These are phyloP conservation scores for Liriodendron chinense DNA, from an alignment of 164 flowering plant species.

Conservation along the genomic window DNA sequence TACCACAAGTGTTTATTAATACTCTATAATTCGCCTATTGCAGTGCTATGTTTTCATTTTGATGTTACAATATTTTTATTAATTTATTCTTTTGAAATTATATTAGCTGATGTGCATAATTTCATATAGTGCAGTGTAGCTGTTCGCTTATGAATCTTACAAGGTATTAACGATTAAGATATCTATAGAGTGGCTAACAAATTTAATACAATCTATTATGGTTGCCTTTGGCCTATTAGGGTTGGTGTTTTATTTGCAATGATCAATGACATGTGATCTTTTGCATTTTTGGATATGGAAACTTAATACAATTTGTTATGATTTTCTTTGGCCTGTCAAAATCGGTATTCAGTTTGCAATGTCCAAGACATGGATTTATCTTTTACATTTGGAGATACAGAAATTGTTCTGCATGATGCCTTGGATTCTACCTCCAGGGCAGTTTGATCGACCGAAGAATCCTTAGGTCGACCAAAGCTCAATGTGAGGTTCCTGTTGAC, in stretches of 20 bases:
- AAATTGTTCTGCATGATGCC: conserved; percentile 99
- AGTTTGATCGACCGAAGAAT: too few relatives aligned
- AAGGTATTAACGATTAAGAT: conserved; percentile 42
- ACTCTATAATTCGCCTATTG: conserved; percentile 2
- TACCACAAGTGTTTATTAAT: conserved; percentile 80
- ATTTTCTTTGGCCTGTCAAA: background rate
- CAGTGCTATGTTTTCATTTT: background rate
- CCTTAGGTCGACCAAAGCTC: too few relatives aligned
- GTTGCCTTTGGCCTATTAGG: background rate
- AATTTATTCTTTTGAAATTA: background rate
- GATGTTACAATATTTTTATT: background rate
- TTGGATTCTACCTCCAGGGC: too few relatives aligned
- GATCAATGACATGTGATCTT: background rate
- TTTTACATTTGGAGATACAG: conserved; percentile 28
- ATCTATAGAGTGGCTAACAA: background rate
- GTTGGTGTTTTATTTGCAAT: background rate
- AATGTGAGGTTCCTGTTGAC: too few relatives aligned
- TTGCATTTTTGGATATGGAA: background rate
- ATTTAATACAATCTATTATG: background rate
- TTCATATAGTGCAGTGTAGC: conserved; percentile 92
- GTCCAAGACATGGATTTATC: conserved; percentile 4
- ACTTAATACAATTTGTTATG: background rate
- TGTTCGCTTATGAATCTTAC: conserved; percentile 84
- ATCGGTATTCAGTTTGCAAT: background rate
- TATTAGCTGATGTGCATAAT: conserved; percentile 75